Evolutionary conservation across 129 eudicot species (phyloP), one percentile per base, ranked within the genome.

Genomic region (Centella asiatica): DNA sequence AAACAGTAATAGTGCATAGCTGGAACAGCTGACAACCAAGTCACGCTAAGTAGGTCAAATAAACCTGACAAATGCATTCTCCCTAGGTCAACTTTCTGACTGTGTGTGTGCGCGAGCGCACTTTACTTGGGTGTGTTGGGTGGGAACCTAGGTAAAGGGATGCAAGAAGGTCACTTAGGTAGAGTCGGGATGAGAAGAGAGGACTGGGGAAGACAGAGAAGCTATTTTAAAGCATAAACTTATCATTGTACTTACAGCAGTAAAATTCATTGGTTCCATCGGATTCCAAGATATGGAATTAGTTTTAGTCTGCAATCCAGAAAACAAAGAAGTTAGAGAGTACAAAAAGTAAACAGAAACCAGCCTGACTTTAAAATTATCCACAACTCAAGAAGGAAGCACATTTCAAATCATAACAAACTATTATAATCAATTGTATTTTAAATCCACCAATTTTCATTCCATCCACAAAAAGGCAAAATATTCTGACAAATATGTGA

Each of bases 241-340:
- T 31, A 19, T 33, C 18, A 34, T 10, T 22, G 62, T 24, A 44
- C 95, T 83, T 80, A 90, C 98, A 72, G 94, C 90, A 44, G 98
- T 87, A 57, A 92, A 92, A 64, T 92, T 92, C 95, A 92, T 87
- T 15, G 98, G 95, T 81, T 92, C 98, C 90, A 80, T 81, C 7
- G 98, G 95, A 65, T 92, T 92, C 98, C 98, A 87, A 34, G 95
- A 76, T 72, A 92, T 81, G 12, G 98, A 84, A 82, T 92, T 92
- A 32, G 95, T 84, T 80, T 72, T 92, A 22, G 90, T 92, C 98
- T 92, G 82, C 61, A 52, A 70, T 6, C n/a, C 8, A 45, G 69
- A 68, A 7, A 25, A 15, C 18, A 60, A 64, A 15, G 13, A 48
- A 52, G 14, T 50, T 22, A 66, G 57, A 37, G 1, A 9, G 28